Evolutionary conservation across 805 yeast species (phyloP).

Genomic region (Metschnikowia bowlesiae): DNA sequence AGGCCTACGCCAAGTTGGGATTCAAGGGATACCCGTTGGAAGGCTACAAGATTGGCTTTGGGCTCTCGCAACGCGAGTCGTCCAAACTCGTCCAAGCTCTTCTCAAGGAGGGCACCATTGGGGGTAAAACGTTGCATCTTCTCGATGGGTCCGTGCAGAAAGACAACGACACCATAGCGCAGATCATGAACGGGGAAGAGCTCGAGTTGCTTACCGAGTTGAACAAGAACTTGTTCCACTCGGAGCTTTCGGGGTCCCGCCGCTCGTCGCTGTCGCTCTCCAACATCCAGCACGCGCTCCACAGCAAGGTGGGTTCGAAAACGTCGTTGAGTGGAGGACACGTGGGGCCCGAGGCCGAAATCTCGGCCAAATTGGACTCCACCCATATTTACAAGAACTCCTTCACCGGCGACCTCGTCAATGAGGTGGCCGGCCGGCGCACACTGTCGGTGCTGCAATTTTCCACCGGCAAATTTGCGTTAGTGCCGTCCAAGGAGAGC

Average conservation of each 20-base stretch:
- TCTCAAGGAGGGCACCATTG: conserved; percentile 9
- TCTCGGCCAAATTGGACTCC: not conserved
- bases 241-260: conserved; percentile 28
- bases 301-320: conserved; percentile 6
- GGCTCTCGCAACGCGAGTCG: conserved; percentile 15
- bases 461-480: conserved; percentile 27
- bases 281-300: conserved; percentile 16
- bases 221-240: conserved; percentile 30
- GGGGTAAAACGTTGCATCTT: conserved; percentile 29
- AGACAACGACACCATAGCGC: conserved; percentile 28
- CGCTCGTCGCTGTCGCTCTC: conserved; percentile 33
- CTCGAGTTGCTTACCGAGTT: conserved; percentile 34
- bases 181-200: conserved; percentile 32
- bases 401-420: not conserved
- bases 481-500: conserved; percentile 24
- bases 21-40: conserved; percentile 39
- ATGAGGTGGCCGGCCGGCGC: conserved; percentile 10
- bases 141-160: conserved; percentile 20
- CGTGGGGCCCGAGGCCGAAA: not conserved
- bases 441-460: conserved; percentile 23
- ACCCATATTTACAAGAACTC: not conserved
- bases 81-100: conserved; percentile 21
- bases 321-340: conserved; percentile 13
- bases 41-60: conserved; percentile 29
- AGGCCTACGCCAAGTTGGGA: conserved; percentile 61